These are phyloP conservation scores for Wallacemonas rigidus DNA, from an alignment of 208 protist species.

Conservation along the genomic window DNA sequence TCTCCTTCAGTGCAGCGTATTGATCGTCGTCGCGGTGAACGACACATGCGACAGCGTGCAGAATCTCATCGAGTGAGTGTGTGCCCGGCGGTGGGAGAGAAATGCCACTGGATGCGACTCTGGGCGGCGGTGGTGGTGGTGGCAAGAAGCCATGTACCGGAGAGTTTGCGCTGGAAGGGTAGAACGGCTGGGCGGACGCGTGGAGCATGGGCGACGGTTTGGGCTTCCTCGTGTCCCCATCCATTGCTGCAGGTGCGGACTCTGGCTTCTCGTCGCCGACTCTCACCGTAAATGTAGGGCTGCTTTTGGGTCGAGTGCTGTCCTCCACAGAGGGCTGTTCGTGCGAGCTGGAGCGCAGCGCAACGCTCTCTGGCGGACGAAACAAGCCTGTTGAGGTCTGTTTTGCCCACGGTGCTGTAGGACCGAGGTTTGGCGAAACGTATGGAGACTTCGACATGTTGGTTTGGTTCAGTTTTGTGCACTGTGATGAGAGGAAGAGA, in stretches of 20 bases:
- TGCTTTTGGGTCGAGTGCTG: background rate
- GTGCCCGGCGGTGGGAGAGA: constrained; percentile 9
- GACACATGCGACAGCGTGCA: constrained; percentile 55
- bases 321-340: background rate
- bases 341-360: constrained; percentile 12
- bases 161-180: constrained; percentile 15
- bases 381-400: constrained; percentile 72
- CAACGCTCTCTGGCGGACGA: constrained; percentile 48
- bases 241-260: background rate
- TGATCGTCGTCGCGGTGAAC: constrained; percentile 60
- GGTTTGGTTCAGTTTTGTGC: constrained; percentile 3
- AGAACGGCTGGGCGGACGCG: constrained; percentile 13
- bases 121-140: background rate
- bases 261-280: background rate
- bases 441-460: constrained; percentile 30
- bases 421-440: constrained; percentile 63
- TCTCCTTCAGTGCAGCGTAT: constrained; percentile 61
- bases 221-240: background rate
- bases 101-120: constrained; percentile 16
- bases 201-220: constrained; percentile 14
- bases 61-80: constrained; percentile 38
- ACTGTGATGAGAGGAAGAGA: background rate
- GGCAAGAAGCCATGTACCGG: constrained; percentile 10
- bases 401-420: constrained; percentile 61
- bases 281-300: constrained; percentile 11